Base-by-base conservation (phyloP, 192 early-diverging fungal genomes). In the Mortierella hygrophila region DNA sequence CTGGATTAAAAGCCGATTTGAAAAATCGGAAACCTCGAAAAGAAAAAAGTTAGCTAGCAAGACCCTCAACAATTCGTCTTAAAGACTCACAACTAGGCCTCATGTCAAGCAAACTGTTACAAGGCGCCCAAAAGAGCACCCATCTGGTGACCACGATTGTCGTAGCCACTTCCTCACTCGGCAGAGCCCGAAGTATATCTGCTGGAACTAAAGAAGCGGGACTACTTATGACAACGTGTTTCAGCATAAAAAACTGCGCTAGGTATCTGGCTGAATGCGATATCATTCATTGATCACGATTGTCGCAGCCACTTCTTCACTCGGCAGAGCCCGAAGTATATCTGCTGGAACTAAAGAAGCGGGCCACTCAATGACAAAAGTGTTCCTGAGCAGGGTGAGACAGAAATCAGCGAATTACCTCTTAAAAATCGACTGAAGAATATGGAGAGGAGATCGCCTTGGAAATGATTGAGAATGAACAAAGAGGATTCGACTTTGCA, bases 91-190 rank as follows among this genome's bases (percentile, higher is more conserved):
- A 47, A 42, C 41, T 35, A 68, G 23, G 55, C 70, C 20, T 80
- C 78, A 74, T 74, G 78, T 68, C 78, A 80, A 79, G 69, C 78
- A 74, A 60, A 80, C 69, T 74, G 78, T 29, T 80, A 68, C 70
- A 80, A 74, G 42, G 40, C 78, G 71, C 78, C 70, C 78, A 74
- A 80, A n/a, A 80, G 78, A 68, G 60, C 63, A n/a, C 70, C 78
- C 78, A 70, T 80, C 78, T 80, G 78, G 75, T 75, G 73, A 70
- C 79, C 70, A 81, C 49, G 55, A 81, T 74, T 81, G 79, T 44
- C 49, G 73, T 70, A 75, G 40, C 73, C 79, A 75, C 79, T 75
- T 75, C 79, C 6, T 18, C 49, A 49, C 79, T 75, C 68, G 72
- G 79, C 65, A 69, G 55, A 72, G 71, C 60, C 78, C 32, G 55